A percentile compares a stretch with the other conserved stretches of the same genome.
Evolutionary conservation across 495 filamentous ascomycete genomes (phyloP).

Genomic region (Aspergillus mulundensis): DNA sequence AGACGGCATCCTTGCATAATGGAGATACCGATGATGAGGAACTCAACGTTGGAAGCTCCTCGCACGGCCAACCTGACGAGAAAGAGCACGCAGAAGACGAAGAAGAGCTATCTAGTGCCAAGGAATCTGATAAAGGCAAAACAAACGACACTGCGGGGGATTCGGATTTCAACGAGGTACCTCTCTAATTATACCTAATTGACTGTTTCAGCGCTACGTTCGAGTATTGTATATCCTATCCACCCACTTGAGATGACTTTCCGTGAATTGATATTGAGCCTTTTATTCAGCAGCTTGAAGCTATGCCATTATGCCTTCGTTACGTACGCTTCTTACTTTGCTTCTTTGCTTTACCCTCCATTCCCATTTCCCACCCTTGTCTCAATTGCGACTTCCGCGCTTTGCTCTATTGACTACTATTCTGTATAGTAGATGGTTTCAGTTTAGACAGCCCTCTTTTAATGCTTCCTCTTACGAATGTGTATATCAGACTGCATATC

Average conservation of each 20-base stretch:
- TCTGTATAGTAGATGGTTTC: conserved; percentile 9
- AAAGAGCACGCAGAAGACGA: conserved; percentile 6
- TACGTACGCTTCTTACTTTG: neutral
- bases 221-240: conserved; percentile 5
- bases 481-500: neutral
- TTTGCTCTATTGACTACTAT: neutral
- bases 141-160: conserved; percentile 28
- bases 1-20: conserved; percentile 1
- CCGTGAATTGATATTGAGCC: neutral
- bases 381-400: neutral
- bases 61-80: neutral
- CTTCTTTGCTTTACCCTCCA: neutral
- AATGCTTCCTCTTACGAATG: neutral
- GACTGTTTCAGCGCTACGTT: conserved; percentile 7
- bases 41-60: neutral
- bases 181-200: conserved; percentile 24
- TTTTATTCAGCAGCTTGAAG: neutral
- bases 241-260: conserved; percentile 1
- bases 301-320: neutral
- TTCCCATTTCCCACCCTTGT: neutral
- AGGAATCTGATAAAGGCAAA: conserved; percentile 25
- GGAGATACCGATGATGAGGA: conserved; percentile 8
- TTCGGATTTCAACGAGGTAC: conserved; percentile 41
- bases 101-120: conserved; percentile 13
- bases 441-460: conserved; percentile 7